Conservation (phyloP, 495 filamentous ascomycete genomes). For the Penicillium fimorum region DNA sequence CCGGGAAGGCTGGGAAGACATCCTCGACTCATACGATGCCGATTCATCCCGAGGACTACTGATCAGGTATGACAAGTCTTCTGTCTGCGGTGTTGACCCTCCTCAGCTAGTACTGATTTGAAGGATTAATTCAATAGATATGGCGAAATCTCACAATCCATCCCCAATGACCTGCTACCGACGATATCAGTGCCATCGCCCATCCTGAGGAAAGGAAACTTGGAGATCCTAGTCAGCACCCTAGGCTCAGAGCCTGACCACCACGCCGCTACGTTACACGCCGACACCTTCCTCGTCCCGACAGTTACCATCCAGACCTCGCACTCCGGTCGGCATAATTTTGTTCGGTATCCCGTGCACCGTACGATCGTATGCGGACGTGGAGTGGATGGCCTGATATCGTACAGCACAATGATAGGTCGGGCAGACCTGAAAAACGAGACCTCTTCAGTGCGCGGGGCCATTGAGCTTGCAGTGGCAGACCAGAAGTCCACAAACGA, state of each 20-base stretch:
- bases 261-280: conserved; percentile 50
- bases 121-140: conserved; percentile 38
- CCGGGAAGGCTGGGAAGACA: conserved; percentile 67
- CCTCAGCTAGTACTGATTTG: neutral
- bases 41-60: conserved; percentile 53
- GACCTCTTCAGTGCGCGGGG: conserved; percentile 50
- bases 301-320: conserved; percentile 66
- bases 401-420: conserved; percentile 48
- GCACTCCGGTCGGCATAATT: conserved; percentile 54
- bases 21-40: conserved; percentile 50
- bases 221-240: conserved; percentile 76
- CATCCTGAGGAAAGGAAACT: conserved; percentile 60
- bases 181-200: conserved; percentile 66
- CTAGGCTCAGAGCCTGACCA: conserved; percentile 42
- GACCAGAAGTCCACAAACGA: conserved; percentile 29
- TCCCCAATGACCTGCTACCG: conserved; percentile 48
- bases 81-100: neutral
- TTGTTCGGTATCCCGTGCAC: conserved; percentile 82
- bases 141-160: conserved; percentile 47
- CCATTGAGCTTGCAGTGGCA: conserved; percentile 50
- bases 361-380: conserved; percentile 72
- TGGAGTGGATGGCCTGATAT: conserved; percentile 56
- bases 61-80: conserved; percentile 47
- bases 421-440: conserved; percentile 36
- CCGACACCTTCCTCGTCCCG: conserved; percentile 64